A percentile compares a stretch with the other conserved stretches of the same genome.
phyloP scores from a whole-genome alignment of 2,329 filamentous ascomycete species.

The Plectosphaerella cucumerina region DNA sequence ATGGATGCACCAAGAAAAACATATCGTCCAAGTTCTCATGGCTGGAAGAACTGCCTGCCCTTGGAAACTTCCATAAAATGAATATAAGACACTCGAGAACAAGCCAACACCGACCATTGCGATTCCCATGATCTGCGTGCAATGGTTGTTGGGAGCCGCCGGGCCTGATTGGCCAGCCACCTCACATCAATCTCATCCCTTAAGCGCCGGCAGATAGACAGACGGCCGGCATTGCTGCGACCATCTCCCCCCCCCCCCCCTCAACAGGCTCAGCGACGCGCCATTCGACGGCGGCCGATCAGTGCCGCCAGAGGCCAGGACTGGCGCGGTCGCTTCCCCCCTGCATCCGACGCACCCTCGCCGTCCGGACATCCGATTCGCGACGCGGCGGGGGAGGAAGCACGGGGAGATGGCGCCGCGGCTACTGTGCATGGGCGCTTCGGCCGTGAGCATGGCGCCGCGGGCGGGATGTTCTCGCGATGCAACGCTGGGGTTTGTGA shows the following conservation, averaged over 20 bases:
- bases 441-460: not conserved
- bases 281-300: not conserved
- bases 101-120: too few relatives aligned
- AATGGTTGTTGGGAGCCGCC: not conserved
- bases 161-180: not conserved
- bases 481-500: not conserved
- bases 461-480: not conserved
- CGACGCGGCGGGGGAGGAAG: not conserved
- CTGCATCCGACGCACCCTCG: not conserved
- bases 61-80: too few relatives aligned
- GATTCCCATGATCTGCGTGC: not conserved
- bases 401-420: conserved; percentile 11
- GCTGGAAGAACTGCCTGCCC: too few relatives aligned
- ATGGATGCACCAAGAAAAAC: too few relatives aligned
- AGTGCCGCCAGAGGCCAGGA: not conserved
- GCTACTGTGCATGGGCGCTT: conserved; percentile 21
- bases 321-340: not conserved
- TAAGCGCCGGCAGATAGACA: not conserved
- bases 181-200: not conserved
- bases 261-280: not conserved
- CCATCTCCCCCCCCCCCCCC: not conserved
- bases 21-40: too few relatives aligned
- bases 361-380: not conserved
- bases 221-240: not conserved
- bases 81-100: too few relatives aligned